Percentiles rank a stretch among this genome's conserved stretches.
These are phyloP conservation scores for Coemansia aciculifera DNA, from an alignment of 192 early-diverging fungal genomes.

Conservation along the genomic window DNA sequence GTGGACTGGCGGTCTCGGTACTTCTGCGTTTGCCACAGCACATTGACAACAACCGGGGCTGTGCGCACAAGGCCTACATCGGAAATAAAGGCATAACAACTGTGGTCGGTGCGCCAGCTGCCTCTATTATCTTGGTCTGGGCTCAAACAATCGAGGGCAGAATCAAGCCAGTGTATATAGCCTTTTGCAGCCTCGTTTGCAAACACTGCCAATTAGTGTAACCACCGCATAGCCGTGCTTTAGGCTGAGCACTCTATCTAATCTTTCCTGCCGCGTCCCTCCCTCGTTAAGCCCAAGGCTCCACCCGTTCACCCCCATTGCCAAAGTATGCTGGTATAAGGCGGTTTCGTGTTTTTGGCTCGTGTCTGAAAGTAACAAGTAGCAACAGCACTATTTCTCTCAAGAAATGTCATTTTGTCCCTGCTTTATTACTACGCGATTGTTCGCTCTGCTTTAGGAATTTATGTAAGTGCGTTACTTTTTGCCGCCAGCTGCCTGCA, in stretches of 20 bases:
- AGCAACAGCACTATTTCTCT: conserved; percentile 2
- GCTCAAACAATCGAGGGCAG: neutral
- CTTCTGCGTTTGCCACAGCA: neutral
- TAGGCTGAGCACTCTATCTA: neutral
- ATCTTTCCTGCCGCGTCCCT: neutral
- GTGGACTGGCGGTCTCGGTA: neutral
- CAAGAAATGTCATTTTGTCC: neutral
- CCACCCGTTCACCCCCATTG: neutral
- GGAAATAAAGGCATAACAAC: neutral
- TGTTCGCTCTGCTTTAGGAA: neutral
- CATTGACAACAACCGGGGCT: neutral
- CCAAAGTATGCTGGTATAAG: neutral
- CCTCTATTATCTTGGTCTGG: neutral
- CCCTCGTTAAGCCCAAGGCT: neutral
- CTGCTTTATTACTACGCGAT: neutral
- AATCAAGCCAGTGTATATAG: neutral
- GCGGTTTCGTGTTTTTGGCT: neutral
- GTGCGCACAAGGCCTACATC: neutral
- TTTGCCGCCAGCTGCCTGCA: neutral
- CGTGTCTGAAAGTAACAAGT: neutral
- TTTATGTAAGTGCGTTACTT: neutral
- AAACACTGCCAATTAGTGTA: neutral
- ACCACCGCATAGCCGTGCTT: neutral
- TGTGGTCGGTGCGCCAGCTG: neutral
- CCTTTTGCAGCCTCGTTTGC: neutral